Percentiles rank a stretch among this genome's conserved stretches.
Evolutionary conservation across 1,284 basidiomycete species (phyloP).

Genomic region (Cerrena zonata): DNA sequence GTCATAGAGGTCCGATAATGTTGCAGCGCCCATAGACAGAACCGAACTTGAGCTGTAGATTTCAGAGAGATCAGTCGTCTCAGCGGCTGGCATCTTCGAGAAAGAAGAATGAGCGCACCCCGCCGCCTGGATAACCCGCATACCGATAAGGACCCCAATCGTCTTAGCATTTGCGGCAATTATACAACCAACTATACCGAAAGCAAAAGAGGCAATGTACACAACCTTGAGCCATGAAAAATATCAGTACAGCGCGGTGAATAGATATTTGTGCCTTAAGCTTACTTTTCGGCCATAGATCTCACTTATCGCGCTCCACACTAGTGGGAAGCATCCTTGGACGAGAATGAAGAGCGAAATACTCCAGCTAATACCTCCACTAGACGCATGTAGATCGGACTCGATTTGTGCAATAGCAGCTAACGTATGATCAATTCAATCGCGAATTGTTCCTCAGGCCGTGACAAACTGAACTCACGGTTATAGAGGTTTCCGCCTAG

Average conservation of each 20-base stretch:
- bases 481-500: constrained; percentile 66
- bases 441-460: neutral
- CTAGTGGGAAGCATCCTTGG: constrained; percentile 64
- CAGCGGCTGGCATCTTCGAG: neutral
- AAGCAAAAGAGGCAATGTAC: constrained; percentile 56
- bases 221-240: constrained; percentile 39
- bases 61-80: constrained; percentile 5
- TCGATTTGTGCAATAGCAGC: constrained; percentile 68
- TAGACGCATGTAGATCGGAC: constrained; percentile 57
- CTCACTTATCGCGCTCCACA: constrained; percentile 76
- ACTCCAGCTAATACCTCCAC: constrained; percentile 65
- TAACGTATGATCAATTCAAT: constrained; percentile 17
- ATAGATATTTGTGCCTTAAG: neutral
- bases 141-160: constrained; percentile 66
- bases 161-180: constrained; percentile 62
- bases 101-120: constrained; percentile 38
- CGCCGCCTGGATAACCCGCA: constrained; percentile 63
- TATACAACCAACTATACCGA: constrained; percentile 61
- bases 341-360: constrained; percentile 75
- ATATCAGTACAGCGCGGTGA: neutral
- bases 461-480: constrained; percentile 37
- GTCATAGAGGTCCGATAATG: constrained; percentile 78
- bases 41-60: constrained; percentile 71
- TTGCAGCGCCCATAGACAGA: constrained; percentile 74
- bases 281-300: constrained; percentile 74